Percentiles rank a stretch among this genome's conserved stretches.
phyloP scores from a whole-genome alignment of 2,329 filamentous ascomycete species.

The Fusarium phyllophilum region DNA sequence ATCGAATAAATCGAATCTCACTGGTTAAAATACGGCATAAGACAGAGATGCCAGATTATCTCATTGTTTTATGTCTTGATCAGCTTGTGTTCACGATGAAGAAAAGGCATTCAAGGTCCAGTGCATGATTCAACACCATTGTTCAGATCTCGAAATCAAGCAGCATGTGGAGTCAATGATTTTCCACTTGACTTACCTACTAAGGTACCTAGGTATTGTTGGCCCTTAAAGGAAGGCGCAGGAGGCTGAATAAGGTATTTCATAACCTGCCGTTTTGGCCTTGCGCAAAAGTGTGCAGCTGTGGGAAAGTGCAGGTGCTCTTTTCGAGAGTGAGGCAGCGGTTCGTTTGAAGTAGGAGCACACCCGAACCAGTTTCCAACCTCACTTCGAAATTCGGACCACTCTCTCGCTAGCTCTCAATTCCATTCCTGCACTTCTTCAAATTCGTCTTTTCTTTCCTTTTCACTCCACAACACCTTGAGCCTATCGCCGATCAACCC shows the following conservation, averaged over 20 bases:
- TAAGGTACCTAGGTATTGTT: neutral
- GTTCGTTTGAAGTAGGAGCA: conserved; percentile 13
- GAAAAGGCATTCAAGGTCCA: neutral
- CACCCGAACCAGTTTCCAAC: neutral
- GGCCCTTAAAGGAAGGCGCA: neutral
- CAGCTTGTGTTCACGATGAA: too few species aligned
- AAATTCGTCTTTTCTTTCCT: neutral
- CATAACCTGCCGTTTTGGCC: neutral
- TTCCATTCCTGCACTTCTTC: neutral
- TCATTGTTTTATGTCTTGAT: neutral
- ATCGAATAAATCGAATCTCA: neutral
- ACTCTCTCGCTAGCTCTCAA: neutral
- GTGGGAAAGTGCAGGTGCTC: neutral
- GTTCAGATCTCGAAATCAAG: neutral
- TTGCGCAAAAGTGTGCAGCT: neutral
- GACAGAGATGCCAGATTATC: neutral
- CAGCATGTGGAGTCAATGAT: neutral
- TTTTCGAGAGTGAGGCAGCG: neutral
- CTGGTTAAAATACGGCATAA: neutral
- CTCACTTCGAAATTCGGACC: neutral
- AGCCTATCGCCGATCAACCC: neutral
- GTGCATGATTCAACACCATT: neutral
- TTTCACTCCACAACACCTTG: neutral
- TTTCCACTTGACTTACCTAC: too few species aligned
- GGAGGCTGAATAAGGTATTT: neutral